These are phyloP conservation scores for Penicillium occitanis DNA, from an alignment of 2,329 filamentous ascomycete species.

Conservation along the genomic window DNA sequence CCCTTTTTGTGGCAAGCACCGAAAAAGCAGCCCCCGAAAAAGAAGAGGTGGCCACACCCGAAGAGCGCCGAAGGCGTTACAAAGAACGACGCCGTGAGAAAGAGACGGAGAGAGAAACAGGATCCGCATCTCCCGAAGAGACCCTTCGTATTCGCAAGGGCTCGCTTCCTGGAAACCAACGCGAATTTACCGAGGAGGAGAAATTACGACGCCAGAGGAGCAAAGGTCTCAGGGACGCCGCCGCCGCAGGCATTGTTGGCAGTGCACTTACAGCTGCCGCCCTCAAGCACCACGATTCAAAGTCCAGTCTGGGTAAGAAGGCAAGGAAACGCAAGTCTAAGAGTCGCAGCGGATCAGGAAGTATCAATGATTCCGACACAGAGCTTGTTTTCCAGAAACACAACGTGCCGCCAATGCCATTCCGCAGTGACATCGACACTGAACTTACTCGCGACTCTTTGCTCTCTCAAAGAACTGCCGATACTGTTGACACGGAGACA, in stretches of 20 bases:
- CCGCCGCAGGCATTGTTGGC: constrained; percentile 56
- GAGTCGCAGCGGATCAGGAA: constrained; percentile 53
- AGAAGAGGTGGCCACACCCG: constrained; percentile 58
- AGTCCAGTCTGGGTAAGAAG: constrained; percentile 53
- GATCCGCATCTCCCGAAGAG: constrained; percentile 50
- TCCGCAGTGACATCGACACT: constrained; percentile 82
- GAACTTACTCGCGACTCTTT: constrained; percentile 88
- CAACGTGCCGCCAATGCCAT: constrained; percentile 76
- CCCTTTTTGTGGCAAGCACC: constrained; percentile 56
- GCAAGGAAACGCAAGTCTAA: constrained; percentile 47
- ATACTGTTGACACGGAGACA: constrained; percentile 60
- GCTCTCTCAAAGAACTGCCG: constrained; percentile 73
- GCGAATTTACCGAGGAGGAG: constrained; percentile 51
- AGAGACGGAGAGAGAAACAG: constrained; percentile 52
- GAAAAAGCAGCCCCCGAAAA: constrained; percentile 55
- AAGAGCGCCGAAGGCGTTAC: constrained; percentile 51
- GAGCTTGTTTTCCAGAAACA: constrained; percentile 55
- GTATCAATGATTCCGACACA: constrained; percentile 58
- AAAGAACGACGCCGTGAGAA: constrained; percentile 57
- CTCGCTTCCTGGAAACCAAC: constrained; percentile 40
- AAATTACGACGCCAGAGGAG: constrained; percentile 55
- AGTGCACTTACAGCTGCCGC: constrained; percentile 63
- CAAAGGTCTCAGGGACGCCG: constrained; percentile 56
- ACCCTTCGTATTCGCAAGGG: constrained; percentile 45
- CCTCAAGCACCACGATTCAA: constrained; percentile 64